A percentile compares a stretch with the other conserved stretches of the same genome.
Conservation (phyloP, 306 rosid genomes). For the Erythrophleum fordii region DNA sequence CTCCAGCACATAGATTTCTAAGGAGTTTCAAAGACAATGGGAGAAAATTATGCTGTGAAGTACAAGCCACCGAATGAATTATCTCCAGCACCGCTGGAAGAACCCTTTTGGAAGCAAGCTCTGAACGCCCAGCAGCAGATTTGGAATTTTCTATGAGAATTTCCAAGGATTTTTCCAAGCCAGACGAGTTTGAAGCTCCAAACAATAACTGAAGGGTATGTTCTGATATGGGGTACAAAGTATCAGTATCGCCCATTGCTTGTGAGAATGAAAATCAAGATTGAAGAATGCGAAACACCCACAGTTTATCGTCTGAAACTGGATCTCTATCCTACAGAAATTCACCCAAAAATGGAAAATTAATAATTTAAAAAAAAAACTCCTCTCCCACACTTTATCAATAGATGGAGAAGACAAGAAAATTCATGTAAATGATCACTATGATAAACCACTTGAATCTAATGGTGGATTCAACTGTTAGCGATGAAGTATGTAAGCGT, state of each 20-base stretch:
- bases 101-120: slow-evolving; percentile 52
- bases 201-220: slow-evolving; percentile 44
- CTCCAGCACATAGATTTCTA: slow-evolving; percentile 79
- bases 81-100: slow-evolving; percentile 51
- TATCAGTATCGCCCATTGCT: slow-evolving; percentile 42
- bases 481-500: background rate
- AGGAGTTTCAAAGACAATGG: slow-evolving; percentile 59
- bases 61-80: slow-evolving; percentile 29
- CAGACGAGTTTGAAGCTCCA: slow-evolving; percentile 46
- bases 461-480: background rate
- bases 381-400: background rate
- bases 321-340: background rate
- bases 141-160: slow-evolving; percentile 52
- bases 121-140: slow-evolving; percentile 51
- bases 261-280: slow-evolving; percentile 20
- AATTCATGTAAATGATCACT: background rate
- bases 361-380: background rate
- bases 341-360: background rate
- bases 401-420: background rate
- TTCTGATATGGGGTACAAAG: slow-evolving; percentile 38
- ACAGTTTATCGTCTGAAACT: background rate
- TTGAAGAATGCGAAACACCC: background rate
- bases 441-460: background rate
- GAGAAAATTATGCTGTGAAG: slow-evolving; percentile 36
- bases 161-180: slow-evolving; percentile 50